phyloP scores from a whole-genome alignment of 2,329 filamentous ascomycete genomes.

The Xylariaceae sp. region DNA sequence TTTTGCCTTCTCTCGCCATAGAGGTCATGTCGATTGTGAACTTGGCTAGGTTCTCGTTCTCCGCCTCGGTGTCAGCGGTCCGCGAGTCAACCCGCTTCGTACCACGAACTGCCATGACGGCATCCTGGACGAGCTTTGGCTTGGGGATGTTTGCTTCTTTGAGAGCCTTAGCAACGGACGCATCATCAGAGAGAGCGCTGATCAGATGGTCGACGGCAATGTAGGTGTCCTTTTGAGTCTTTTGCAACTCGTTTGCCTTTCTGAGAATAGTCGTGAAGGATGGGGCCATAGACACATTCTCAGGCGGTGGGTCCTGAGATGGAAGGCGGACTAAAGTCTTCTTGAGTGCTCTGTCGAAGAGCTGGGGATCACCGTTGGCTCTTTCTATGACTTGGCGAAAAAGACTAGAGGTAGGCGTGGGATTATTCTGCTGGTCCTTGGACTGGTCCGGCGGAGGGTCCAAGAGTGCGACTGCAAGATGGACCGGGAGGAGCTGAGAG shows the following conservation, averaged over 20 bases:
- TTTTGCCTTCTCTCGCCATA: constrained; percentile 93
- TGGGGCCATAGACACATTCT: constrained; percentile 76
- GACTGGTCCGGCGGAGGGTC: constrained; percentile 69
- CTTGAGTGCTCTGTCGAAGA: constrained; percentile 84
- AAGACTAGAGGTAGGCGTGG: constrained; percentile 64
- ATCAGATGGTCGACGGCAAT: constrained; percentile 96
- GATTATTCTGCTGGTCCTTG: constrained; percentile 76
- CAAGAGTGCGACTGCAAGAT: constrained; percentile 78
- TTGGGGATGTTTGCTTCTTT: constrained; percentile 89
- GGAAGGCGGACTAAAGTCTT: constrained; percentile 85
- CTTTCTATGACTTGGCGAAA: constrained; percentile 93
- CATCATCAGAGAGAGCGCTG: constrained; percentile 73
- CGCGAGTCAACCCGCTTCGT: constrained; percentile 93
- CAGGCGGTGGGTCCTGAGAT: constrained; percentile 90
- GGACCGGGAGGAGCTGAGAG: constrained; percentile 82
- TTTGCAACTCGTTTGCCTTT: constrained; percentile 81
- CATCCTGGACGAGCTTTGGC: constrained; percentile 79
- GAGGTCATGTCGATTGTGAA: constrained; percentile 99
- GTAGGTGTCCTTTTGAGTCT: constrained; percentile 94
- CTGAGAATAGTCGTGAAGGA: constrained; percentile 76
- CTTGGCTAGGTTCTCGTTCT: constrained; percentile 93
- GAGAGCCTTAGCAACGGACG: constrained; percentile 64
- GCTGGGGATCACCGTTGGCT: constrained; percentile 86
- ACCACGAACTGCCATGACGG: constrained; percentile 86
- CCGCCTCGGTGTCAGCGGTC: constrained; percentile 86